These are phyloP conservation scores for Remersonia thermophila DNA, from an alignment of 2,329 filamentous ascomycete genomes.

Conservation along the genomic window DNA sequence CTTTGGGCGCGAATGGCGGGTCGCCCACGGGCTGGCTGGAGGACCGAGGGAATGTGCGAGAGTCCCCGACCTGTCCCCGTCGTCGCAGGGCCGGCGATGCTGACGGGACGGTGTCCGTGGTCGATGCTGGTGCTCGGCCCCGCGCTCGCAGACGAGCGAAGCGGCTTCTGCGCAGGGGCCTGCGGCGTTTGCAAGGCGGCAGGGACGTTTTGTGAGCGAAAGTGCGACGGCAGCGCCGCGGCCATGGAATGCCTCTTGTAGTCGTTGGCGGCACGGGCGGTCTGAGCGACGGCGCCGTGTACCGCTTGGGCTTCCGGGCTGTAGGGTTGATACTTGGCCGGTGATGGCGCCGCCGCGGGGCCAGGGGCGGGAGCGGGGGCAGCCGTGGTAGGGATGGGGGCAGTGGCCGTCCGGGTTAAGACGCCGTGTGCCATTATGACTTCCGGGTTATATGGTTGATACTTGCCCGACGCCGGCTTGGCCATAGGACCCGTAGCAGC, in stretches of 20 bases:
- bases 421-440: no score
- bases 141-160: neutral
- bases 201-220: slow-evolving; percentile 12
- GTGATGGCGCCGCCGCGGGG: neutral
- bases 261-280: slow-evolving; percentile 7
- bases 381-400: slow-evolving; percentile 1
- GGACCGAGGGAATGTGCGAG: slow-evolving; percentile 19
- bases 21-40: slow-evolving; percentile 21
- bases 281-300: slow-evolving; percentile 3
- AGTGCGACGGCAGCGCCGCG: slow-evolving; percentile 9
- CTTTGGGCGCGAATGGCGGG: slow-evolving; percentile 6
- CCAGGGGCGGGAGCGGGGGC: neutral
- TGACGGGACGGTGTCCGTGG: slow-evolving; percentile 3
- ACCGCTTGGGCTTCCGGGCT: slow-evolving; percentile 7
- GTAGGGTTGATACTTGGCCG: slow-evolving; percentile 12
- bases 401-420: no score
- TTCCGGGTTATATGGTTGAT: no score
- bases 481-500: no score
- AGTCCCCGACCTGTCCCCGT: slow-evolving; percentile 2
- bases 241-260: slow-evolving; percentile 15
- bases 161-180: slow-evolving; percentile 3
- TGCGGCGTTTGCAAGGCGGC: slow-evolving; percentile 17
- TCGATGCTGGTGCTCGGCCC: neutral
- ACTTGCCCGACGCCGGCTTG: no score
- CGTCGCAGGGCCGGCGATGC: slow-evolving; percentile 1